These are phyloP conservation scores for Aspergillus latus DNA, from an alignment of 2,329 filamentous ascomycete genomes.

Conservation along the genomic window DNA sequence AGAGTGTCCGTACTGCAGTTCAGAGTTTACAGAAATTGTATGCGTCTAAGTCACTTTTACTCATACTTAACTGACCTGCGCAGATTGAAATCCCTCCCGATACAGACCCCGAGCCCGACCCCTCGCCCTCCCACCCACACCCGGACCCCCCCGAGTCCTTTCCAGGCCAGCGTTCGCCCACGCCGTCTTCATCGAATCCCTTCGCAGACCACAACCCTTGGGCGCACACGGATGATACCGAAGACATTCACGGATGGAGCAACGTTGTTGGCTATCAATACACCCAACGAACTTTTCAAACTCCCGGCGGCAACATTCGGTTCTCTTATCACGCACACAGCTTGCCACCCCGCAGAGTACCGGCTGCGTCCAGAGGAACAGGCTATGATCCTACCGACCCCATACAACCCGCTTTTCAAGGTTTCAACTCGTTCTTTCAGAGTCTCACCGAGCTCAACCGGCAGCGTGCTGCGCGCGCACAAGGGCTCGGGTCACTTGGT, in stretches of 20 bases:
- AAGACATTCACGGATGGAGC: conserved; percentile 18
- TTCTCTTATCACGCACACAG: conserved; percentile 37
- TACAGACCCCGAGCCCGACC: conserved; percentile 17
- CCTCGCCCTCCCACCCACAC: background rate
- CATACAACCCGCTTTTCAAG: conserved; percentile 34
- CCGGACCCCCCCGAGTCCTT: conserved; percentile 30
- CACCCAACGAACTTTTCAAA: conserved; percentile 43
- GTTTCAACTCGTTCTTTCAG: conserved; percentile 49
- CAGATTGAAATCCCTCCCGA: conserved; percentile 38
- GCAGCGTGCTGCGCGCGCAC: conserved; percentile 5
- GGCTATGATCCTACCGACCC: background rate
- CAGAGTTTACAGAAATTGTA: conserved; percentile 85
- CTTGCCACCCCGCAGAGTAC: conserved; percentile 21
- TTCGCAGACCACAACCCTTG: conserved; percentile 51
- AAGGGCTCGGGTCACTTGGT: conserved; percentile 8
- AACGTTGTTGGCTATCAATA: conserved; percentile 23
- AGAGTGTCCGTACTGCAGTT: conserved; percentile 72
- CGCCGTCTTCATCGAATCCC: conserved; percentile 29
- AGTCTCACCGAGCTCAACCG: conserved; percentile 42
- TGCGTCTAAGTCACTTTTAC: conserved; percentile 35
- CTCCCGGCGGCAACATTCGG: conserved; percentile 48
- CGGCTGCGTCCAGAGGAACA: conserved; percentile 12
- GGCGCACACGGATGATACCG: conserved; percentile 41
- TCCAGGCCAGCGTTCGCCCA: conserved; percentile 19
- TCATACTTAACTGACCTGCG: conserved; percentile 4